These are phyloP conservation scores for Backusella morwellensis DNA, from an alignment of 192 early-diverging fungal species.

Conservation along the genomic window DNA sequence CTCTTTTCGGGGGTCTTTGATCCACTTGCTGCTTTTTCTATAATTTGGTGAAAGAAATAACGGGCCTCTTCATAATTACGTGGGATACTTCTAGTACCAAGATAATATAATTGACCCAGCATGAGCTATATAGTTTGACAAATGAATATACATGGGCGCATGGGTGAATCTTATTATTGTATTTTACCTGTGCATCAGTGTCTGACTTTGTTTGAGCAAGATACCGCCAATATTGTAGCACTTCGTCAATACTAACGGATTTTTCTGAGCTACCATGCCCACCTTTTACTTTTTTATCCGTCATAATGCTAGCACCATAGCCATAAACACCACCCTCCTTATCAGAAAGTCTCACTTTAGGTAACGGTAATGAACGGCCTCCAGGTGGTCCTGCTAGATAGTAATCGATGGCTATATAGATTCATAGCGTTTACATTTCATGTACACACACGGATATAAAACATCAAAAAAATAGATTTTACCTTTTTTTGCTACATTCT, in stretches of 20 bases:
- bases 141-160: not conserved
- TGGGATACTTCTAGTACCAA: slow-evolving; percentile 53
- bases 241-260: slow-evolving; percentile 59
- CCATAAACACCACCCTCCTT: slow-evolving; percentile 86
- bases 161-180: not conserved
- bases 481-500: slow-evolving; percentile 77
- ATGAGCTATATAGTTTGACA: slow-evolving; percentile 41
- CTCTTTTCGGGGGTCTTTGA: slow-evolving; percentile 9
- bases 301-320: slow-evolving; percentile 64
- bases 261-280: slow-evolving; percentile 31
- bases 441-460: too few species aligned
- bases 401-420: slow-evolving; percentile 56
- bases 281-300: slow-evolving; percentile 12
- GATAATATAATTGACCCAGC: slow-evolving; percentile 82
- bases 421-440: not conserved
- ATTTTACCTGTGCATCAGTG: slow-evolving; percentile 50
- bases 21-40: slow-evolving; percentile 24
- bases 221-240: slow-evolving; percentile 74
- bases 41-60: slow-evolving; percentile 56
- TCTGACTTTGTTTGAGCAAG: slow-evolving; percentile 60
- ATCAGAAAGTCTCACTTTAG: slow-evolving; percentile 70
- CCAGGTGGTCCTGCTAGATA: slow-evolving; percentile 77
- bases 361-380: slow-evolving; percentile 69
- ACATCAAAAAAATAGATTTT: not conserved
- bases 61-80: slow-evolving; percentile 63